Base-by-base conservation (phyloP, 306 rosid species). In the Prunus mongolica region DNA sequence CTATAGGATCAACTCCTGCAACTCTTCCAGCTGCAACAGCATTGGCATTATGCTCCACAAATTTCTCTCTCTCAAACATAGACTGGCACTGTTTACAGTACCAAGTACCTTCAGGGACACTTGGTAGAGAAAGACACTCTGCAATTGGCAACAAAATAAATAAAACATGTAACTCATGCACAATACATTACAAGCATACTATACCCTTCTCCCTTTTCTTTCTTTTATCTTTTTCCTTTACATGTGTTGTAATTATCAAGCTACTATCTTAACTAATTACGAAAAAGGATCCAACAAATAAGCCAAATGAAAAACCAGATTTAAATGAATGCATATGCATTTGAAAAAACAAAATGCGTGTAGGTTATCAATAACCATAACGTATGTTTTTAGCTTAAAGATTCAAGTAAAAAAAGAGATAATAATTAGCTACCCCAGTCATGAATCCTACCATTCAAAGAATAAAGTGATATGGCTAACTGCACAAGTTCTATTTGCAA, bases 81-180 rank as follows among this genome's bases (percentile, higher is more conserved):
- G 80, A 86, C 83, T 86, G 93, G 86, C 99, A 96, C 77, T 87
- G 81, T 79, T 85, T 92, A 84, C 99, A 96, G 85, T 90, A 96
- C 99, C 99, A 92, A 73, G 88, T 70, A 46, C 88, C 98, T 78
- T 64, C 82, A 2, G 98, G 92, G 49, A 88, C 58, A 46, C 72
- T 62, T 72, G 89, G 83, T 55, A 92, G 84, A 82, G 91, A 88
- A 72, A 95, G 84, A 77, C 99, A 96, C 28, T 84, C 99, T 96
- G 92, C 66, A 81, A 83, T 86, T 45, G 61, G 25, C 61, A 54
- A 77, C 75, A 73, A 46, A 46, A 50, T 9, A 22, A 46, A 78
- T 32, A 12, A 61, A 45, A 64, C 24, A 38, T 41, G 25, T 12
- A 34, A 22, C 13, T 70, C 69, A 47, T 30, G 32, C 32, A 28